Percentiles rank a stretch among this genome's conserved stretches.
phyloP scores from a whole-genome alignment of 2,329 filamentous ascomycete genomes.

The Xylariaceae sp. region DNA sequence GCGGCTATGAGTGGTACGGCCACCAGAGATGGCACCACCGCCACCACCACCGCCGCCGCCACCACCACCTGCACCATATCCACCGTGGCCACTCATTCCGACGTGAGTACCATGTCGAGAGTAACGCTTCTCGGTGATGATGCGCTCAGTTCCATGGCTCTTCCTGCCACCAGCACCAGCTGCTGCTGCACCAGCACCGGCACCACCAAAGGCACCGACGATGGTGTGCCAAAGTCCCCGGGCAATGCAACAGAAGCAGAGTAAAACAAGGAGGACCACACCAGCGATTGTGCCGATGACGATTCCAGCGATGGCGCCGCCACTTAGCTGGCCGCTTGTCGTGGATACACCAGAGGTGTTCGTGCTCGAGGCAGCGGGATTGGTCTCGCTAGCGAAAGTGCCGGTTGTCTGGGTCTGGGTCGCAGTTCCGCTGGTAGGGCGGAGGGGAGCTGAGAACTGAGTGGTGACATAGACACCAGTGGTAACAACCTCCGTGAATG shows the following conservation, averaged over 20 bases:
- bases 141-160: slow-evolving; percentile 45
- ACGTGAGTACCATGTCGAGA: slow-evolving; percentile 39
- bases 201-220: slow-evolving; percentile 54
- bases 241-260: slow-evolving; percentile 71
- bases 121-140: slow-evolving; percentile 59
- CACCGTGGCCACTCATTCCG: neutral
- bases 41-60: slow-evolving; percentile 35
- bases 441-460: slow-evolving; percentile 46
- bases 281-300: slow-evolving; percentile 69
- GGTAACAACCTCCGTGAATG: slow-evolving; percentile 40
- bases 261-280: slow-evolving; percentile 58
- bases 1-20: slow-evolving; percentile 49
- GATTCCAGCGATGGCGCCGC: slow-evolving; percentile 73
- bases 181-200: slow-evolving; percentile 15
- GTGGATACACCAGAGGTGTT: slow-evolving; percentile 38
- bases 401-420: slow-evolving; percentile 48
- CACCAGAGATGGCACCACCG: slow-evolving; percentile 36
- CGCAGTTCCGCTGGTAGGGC: slow-evolving; percentile 49
- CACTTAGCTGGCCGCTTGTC: slow-evolving; percentile 49
- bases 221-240: slow-evolving; percentile 56
- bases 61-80: neutral
- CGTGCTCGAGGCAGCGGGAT: slow-evolving; percentile 47
- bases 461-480: slow-evolving; percentile 46
- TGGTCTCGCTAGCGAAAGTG: slow-evolving; percentile 41
- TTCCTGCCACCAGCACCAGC: slow-evolving; percentile 32